phyloP scores from a whole-genome alignment of 83 land plant species.

The Diphasiastrum complanatum region DNA sequence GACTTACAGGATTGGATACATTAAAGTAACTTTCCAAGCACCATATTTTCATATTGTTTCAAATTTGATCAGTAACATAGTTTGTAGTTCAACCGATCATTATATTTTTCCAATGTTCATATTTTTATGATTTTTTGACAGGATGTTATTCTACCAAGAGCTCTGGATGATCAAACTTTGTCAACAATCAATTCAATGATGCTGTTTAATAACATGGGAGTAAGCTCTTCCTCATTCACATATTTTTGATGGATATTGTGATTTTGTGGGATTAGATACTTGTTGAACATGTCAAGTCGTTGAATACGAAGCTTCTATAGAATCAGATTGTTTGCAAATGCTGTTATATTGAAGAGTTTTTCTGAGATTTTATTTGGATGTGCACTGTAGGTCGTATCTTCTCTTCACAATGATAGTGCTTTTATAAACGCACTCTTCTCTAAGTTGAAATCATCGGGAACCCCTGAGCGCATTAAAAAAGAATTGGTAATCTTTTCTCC shows the following conservation, averaged over 20 bases:
- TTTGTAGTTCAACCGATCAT: too few relatives aligned
- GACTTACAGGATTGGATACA: conserved; percentile 82
- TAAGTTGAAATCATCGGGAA: conserved; percentile 50
- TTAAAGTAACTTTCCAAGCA: conserved; percentile 48
- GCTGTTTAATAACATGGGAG: conserved; percentile 65
- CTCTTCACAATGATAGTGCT: conserved; percentile 62
- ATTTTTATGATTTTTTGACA: conserved; percentile 21
- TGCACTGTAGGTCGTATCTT: conserved; percentile 19
- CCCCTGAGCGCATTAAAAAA: conserved; percentile 46
- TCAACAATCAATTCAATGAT: conserved; percentile 80
- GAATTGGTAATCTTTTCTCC: conserved; percentile 56
- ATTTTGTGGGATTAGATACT: not conserved
- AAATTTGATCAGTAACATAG: too few relatives aligned
- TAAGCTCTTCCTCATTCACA: conserved; percentile 29
- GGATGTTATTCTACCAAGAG: conserved; percentile 90
- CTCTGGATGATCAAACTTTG: conserved; percentile 67
- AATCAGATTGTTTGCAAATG: not conserved
- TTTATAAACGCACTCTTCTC: conserved; percentile 73
- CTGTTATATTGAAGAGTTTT: not conserved
- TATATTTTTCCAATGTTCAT: not conserved
- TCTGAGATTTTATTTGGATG: not conserved
- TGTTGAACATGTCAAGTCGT: too few relatives aligned
- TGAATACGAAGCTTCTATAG: too few relatives aligned
- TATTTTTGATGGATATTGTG: not conserved
- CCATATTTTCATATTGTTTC: too few relatives aligned